Conservation (phyloP, 148 eudicot genomes). For the Spergularia marina region DNA sequence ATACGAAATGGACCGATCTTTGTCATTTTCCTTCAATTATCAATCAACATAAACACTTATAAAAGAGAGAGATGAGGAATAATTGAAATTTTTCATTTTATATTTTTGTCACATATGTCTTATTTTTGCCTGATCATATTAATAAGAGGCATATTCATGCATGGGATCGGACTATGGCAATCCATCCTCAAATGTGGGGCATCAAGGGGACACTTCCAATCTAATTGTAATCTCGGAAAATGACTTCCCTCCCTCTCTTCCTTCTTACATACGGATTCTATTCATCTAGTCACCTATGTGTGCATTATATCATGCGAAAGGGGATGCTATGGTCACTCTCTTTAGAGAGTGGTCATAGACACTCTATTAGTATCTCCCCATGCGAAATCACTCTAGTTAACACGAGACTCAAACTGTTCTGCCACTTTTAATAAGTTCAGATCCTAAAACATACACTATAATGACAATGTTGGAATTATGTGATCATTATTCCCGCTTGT, state of each 20-base stretch:
- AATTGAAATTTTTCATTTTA: neutral
- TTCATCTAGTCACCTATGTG: slow-evolving; percentile 7
- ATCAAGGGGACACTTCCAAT: slow-evolving; percentile 19
- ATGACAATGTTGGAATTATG: neutral
- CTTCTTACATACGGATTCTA: slow-evolving; percentile 3
- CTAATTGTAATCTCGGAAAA: neutral
- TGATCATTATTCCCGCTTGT: neutral
- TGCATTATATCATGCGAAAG: neutral
- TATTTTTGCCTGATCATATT: neutral
- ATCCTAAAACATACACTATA: neutral
- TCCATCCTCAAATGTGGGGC: slow-evolving; percentile 9
- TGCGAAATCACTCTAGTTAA: too few relatives aligned
- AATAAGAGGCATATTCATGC: neutral
- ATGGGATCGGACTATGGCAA: neutral
- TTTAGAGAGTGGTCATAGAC: too few relatives aligned
- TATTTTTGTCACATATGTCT: neutral
- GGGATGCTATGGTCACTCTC: too few relatives aligned
- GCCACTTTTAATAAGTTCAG: neutral
- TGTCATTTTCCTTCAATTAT: neutral
- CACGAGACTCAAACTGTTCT: too few relatives aligned
- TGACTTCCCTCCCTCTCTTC: neutral
- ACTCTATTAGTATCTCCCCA: too few relatives aligned
- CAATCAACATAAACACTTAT: neutral
- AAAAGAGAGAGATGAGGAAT: neutral
- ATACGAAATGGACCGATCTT: slow-evolving; percentile 12